A percentile compares a stretch with the other conserved stretches of the same genome.
phyloP scores from a whole-genome alignment of 164 flowering plant species.

The Litsea cubeba region DNA sequence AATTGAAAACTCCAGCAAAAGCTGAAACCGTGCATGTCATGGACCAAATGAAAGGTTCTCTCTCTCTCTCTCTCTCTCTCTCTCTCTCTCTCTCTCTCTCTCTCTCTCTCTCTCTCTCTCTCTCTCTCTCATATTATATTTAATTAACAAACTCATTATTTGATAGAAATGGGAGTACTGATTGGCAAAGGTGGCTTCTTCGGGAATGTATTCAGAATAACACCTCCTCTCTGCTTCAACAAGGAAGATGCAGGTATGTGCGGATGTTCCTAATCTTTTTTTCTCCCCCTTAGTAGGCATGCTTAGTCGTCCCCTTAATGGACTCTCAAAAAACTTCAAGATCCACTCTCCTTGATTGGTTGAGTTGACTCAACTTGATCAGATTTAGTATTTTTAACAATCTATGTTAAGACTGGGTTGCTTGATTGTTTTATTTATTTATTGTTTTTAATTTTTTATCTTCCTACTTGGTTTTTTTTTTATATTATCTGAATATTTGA shows the following conservation, averaged over 20 bases:
- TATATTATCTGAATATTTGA: not conserved
- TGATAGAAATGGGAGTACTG: conserved; percentile 72
- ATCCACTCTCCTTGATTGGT: too few species aligned
- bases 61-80: conserved; percentile 10
- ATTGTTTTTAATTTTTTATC: not conserved
- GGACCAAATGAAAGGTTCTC: conserved; percentile 89
- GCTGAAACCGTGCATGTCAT: conserved; percentile 70
- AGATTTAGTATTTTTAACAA: not conserved
- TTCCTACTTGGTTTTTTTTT: not conserved
- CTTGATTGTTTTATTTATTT: not conserved
- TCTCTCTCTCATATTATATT: not conserved
- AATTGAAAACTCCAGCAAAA: conserved; percentile 78
- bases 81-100: conserved; percentile 1
- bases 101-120: not conserved
- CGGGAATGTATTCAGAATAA: conserved; percentile 90
- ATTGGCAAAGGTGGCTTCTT: conserved; percentile 86
- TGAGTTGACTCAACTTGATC: not conserved
- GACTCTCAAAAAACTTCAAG: not conserved
- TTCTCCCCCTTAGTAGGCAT: too few species aligned
- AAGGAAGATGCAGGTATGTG: conserved; percentile 77
- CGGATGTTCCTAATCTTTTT: conserved; percentile 20
- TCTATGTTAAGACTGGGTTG: too few species aligned
- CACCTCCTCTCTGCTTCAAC: conserved; percentile 96
- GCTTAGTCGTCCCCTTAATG: not conserved
- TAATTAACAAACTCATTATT: not conserved